phyloP scores from a whole-genome alignment of 2,329 filamentous ascomycete species.

The Fusarium torulosum region DNA sequence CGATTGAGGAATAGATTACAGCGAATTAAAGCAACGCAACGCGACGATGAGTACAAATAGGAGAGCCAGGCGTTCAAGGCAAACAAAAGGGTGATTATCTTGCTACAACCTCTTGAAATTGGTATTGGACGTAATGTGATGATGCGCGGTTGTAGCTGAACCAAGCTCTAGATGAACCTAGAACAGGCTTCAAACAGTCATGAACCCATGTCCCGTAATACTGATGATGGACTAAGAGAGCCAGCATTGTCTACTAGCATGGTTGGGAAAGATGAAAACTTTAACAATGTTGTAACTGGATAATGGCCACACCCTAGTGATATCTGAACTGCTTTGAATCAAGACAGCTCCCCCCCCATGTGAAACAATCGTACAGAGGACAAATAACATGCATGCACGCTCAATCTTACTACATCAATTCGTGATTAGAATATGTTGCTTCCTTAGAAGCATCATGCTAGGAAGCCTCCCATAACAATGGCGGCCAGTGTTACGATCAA shows the following conservation, averaged over 20 bases:
- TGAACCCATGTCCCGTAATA: neutral
- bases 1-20: conserved; percentile 89
- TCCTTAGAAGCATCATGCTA: conserved; percentile 42
- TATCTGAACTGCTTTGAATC: neutral
- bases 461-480: conserved; percentile 47
- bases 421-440: neutral
- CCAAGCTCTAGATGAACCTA: conserved; percentile 1
- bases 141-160: conserved; percentile 11
- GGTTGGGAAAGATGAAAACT: conserved; percentile 24
- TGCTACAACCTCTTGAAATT: conserved; percentile 41
- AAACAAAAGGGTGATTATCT: conserved; percentile 47
- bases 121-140: conserved; percentile 32
- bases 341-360: neutral
- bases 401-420: conserved; percentile 1
- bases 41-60: conserved; percentile 74
- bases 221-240: conserved; percentile 1
- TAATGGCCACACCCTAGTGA: conserved; percentile 6
- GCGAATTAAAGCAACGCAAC: conserved; percentile 55
- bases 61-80: conserved; percentile 55
- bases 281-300: conserved; percentile 18
- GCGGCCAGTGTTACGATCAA: conserved; percentile 49
- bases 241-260: conserved; percentile 1
- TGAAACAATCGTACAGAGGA: neutral
- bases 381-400: neutral
- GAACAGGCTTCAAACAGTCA: neutral